Percentiles rank a stretch among this genome's conserved stretches.
Conservation (phyloP, 1,284 basidiomycete genomes). For the Ceratobasidium theobromae region DNA sequence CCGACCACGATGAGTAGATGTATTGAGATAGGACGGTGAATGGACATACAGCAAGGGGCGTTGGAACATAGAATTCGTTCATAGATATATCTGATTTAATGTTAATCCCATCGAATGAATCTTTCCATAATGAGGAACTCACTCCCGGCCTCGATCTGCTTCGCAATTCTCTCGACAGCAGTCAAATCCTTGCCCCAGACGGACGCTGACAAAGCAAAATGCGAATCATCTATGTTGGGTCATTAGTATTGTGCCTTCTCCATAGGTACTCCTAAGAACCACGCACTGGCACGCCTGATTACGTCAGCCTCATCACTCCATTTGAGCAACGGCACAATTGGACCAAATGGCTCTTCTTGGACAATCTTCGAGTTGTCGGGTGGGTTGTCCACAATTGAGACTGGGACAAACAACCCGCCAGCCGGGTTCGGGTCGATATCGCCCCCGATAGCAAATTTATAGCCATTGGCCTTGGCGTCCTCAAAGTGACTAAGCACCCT, state of each 20-base stretch:
- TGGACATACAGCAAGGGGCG: conserved; percentile 11
- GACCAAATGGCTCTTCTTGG: conserved; percentile 29
- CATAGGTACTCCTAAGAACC: neutral
- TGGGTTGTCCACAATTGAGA: conserved; percentile 26
- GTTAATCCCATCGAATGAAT: neutral
- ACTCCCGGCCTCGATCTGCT: conserved; percentile 24
- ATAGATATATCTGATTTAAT: neutral
- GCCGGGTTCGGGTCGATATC: conserved; percentile 21
- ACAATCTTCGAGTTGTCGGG: conserved; percentile 28
- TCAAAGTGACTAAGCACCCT: conserved; percentile 8
- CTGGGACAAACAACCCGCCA: conserved; percentile 9
- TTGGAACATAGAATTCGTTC: neutral
- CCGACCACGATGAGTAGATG: neutral
- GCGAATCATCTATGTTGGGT: conserved; percentile 2
- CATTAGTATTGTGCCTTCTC: neutral
- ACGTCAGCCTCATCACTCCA: conserved; percentile 30
- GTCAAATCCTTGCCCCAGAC: conserved; percentile 22
- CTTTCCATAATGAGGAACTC: neutral
- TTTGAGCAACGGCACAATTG: conserved; percentile 24
- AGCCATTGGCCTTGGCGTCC: conserved; percentile 17
- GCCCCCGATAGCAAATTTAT: conserved; percentile 21
- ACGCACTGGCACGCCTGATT: conserved; percentile 28
- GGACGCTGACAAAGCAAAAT: conserved; percentile 2
- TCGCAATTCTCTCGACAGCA: conserved; percentile 18
- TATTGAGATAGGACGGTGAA: neutral